These are phyloP conservation scores for Boletus coccyginus DNA, from an alignment of 768 basidiomycete species.

Conservation along the genomic window DNA sequence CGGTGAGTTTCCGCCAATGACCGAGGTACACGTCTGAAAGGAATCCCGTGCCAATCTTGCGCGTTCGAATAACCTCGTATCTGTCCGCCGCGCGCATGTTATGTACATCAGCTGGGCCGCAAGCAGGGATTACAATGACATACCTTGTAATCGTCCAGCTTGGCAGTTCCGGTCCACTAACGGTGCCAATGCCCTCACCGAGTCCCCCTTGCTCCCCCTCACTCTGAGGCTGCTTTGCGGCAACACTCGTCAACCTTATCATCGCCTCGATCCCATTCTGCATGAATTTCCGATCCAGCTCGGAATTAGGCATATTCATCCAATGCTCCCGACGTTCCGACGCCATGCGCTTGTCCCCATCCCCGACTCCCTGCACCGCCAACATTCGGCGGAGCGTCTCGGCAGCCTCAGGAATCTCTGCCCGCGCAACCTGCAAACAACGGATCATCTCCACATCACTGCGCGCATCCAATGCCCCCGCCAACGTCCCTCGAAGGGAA, in stretches of 20 bases:
- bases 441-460: conserved; percentile 23
- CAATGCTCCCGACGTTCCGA: background rate
- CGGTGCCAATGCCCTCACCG: background rate
- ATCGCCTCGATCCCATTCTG: conserved; percentile 73
- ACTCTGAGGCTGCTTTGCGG: background rate
- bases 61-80: conserved; percentile 72
- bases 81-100: conserved; percentile 26
- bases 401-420: conserved; percentile 24
- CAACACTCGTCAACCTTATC: conserved; percentile 49
- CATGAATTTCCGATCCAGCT: conserved; percentile 59
- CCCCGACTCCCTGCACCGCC: background rate
- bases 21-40: conserved; percentile 81
- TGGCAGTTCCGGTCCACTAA: conserved; percentile 40
- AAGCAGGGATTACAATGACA: background rate
- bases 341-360: background rate
- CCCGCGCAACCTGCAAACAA: conserved; percentile 20
- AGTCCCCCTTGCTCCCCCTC: background rate
- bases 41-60: conserved; percentile 68
- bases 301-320: background rate
- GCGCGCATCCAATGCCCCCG: conserved; percentile 8
- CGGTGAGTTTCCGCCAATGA: conserved; percentile 60
- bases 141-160: conserved; percentile 76
- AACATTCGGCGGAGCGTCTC: conserved; percentile 23
- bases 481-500: conserved; percentile 20
- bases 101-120: background rate